Base-by-base conservation (phyloP, 371 early-diverging fungal species). In the Modicella reniformis region DNA sequence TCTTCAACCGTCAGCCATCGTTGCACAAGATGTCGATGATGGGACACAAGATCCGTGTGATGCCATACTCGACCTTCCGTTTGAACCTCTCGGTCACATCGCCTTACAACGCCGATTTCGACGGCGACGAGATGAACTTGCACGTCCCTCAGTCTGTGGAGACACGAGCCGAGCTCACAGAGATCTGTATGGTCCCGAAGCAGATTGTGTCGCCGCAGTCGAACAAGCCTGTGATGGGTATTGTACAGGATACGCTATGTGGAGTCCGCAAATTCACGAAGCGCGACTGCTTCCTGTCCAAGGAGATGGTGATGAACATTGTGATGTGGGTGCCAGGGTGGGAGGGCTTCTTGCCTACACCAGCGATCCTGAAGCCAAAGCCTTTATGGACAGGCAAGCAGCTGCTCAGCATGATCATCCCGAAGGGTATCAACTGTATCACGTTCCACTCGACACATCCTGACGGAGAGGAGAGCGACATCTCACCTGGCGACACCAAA, bases 21-120 rank as follows among this genome's bases (percentile, higher is more conserved):
- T 86, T 99, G 69, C 99, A 99, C 87, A 99, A 99, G 86, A 99
- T 99, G 99, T 95, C 95, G 67, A 99, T 99, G 99, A 99, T 99
- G 99, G 99, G 98, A 7, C 99, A 99, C 84, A 85, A 91, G 54
- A 97, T 97, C 41, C 91, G 93, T 68, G 97, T 99, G 32, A 98
- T 99, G 99, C 96, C 98, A 1, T 96, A 94, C 81, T 97, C 97
- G 28, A 99, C 99, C 6, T 99, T 99, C 91, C 92, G 99, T 64
- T 88, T 99, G 61, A 99, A 99, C 77, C 85, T 99, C 48, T 97
- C 98, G 48, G 99, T 97, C 48, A 99, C 99, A 0, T 88, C 98
- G n/a, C 99, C 99, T 19, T 99, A 99, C 82, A 99, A 99, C 80
- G 99, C 99, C 65, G 99, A 99, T 90, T 99, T 99, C 85, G 99